Conservation (phyloP, 2,329 filamentous ascomycete species). For the Lasiodiplodia gonubiensis region DNA sequence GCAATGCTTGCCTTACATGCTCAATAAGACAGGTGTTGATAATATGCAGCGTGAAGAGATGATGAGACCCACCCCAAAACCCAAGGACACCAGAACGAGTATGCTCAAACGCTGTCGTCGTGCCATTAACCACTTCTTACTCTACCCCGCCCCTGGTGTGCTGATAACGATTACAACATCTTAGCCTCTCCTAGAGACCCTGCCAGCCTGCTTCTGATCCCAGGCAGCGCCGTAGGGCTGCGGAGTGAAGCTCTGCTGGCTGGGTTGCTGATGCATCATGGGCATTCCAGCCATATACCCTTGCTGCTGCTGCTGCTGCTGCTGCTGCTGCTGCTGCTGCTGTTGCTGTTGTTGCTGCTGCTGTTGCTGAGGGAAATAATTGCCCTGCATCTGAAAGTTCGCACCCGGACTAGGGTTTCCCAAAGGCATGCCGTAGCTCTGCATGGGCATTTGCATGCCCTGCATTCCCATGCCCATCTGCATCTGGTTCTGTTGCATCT, state of each 20-base stretch:
- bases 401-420: neutral
- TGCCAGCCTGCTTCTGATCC: conserved; percentile 20
- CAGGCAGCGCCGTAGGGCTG: conserved; percentile 26
- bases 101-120: neutral
- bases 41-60: neutral
- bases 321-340: too few species aligned
- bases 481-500: conserved; percentile 26
- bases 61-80: neutral
- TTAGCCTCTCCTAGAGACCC: conserved; percentile 5
- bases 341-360: conserved; percentile 19
- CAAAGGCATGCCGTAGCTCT: conserved; percentile 21
- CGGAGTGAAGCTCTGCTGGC: conserved; percentile 18
- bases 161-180: neutral
- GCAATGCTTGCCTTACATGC: neutral
- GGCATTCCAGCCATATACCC: conserved; percentile 14
- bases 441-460: conserved; percentile 27
- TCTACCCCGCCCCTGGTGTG: neutral
- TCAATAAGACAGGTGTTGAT: neutral
- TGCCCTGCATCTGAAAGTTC: conserved; percentile 16
- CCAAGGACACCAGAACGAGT: neutral
- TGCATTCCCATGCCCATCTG: conserved; percentile 23
- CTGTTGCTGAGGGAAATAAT: conserved; percentile 16
- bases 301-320: conserved; percentile 13
- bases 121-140: conserved; percentile 5
- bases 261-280: conserved; percentile 17